Evolutionary conservation across 371 early-diverging fungal genomes (phyloP), one percentile per base, ranked within the genome.

Genomic region (Actinomortierella ambigua): DNA sequence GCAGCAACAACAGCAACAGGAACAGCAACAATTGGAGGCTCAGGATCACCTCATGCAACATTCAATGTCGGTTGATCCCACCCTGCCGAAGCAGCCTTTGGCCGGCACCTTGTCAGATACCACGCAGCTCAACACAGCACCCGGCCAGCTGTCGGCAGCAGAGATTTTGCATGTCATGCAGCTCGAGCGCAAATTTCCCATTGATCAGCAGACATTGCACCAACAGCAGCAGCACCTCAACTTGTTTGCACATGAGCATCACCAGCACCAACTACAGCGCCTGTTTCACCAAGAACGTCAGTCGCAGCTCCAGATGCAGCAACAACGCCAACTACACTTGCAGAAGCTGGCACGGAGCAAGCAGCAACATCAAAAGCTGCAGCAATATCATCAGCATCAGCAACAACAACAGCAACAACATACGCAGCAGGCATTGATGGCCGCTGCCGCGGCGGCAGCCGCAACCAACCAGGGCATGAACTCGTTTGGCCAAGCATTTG

Each of bases 231-330:
- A 64, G 58, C 65, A 70, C 27, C 53, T 69, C 24, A 65, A 70
- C 50, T 61, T 70, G 62, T 65, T 61, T 57, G 61, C 57, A 50
- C 71, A 70, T 28, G 71, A 70, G 59, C 71, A 44, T 11, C 55
- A 41, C 24, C 70, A 69, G 41, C 70, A 61, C 23, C 65, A 70
- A 50, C 51, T 70, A 40, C 59, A 58, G 1, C 53, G 39, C 20
- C 50, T 61, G 27, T 49, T 44, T 18, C 53, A 53, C 13, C 57
- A 64, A 13, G 65, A 54, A 27, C 61, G 71, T n/a, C 71, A 65
- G 34, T 60, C 65, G 1, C 58, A 61, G 22, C 48, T 70, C 6
- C 62, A 70, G 23, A 2, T 58, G 28, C 62, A 58, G 6, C 49
- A 50, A 17, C 70, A 69, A 24, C 64, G 57, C 20, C 65, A 69